These are phyloP conservation scores for Colletotrichum sp. DNA, from an alignment of 2,329 filamentous ascomycete genomes.

Conservation along the genomic window DNA sequence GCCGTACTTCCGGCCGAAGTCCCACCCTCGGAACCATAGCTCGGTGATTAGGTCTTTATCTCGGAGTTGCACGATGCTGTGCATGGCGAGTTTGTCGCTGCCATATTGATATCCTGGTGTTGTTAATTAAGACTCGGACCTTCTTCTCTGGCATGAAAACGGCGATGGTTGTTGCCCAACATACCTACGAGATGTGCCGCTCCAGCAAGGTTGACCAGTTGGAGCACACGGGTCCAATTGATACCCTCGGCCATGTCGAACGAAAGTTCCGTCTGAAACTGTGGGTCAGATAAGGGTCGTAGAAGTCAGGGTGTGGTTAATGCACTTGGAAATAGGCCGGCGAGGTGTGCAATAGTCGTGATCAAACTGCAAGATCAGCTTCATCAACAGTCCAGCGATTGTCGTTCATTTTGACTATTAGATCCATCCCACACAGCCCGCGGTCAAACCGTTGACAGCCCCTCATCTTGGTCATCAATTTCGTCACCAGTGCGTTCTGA, in stretches of 20 bases:
- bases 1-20: not conserved
- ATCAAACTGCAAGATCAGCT: not conserved
- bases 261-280: not conserved
- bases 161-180: fast-evolving
- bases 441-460: not conserved
- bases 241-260: not conserved
- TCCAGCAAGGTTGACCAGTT: not conserved
- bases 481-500: not conserved
- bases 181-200: not conserved
- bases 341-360: not conserved
- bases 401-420: not conserved
- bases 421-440: not conserved
- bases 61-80: not conserved
- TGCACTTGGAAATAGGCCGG: not conserved
- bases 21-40: not conserved
- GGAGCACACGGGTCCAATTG: not conserved
- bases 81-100: not conserved
- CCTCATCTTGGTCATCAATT: not conserved
- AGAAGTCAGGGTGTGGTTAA: not conserved
- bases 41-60: not conserved
- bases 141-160: not conserved
- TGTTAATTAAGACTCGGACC: fast-evolving
- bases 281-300: not conserved
- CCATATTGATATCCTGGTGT: not conserved
- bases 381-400: not conserved